These are phyloP conservation scores for Tolypocladium inflatum DNA, from an alignment of 2,329 filamentous ascomycete species.

Conservation along the genomic window DNA sequence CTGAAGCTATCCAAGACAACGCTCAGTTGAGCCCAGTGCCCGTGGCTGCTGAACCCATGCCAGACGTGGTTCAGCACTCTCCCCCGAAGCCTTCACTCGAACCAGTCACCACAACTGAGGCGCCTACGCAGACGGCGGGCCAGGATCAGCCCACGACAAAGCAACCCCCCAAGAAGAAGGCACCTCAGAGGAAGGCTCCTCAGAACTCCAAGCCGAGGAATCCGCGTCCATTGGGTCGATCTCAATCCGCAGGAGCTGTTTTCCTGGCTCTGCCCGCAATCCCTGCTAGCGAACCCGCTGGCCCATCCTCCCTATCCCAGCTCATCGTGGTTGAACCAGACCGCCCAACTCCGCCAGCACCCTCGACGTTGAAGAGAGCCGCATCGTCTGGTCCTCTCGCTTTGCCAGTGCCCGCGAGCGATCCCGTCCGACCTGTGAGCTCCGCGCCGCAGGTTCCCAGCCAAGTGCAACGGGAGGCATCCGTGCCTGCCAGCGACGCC, in stretches of 20 bases:
- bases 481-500: conserved; percentile 34
- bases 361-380: conserved; percentile 27
- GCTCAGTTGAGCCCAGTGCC: not conserved
- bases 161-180: not conserved
- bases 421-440: conserved; percentile 24
- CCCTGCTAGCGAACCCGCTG: conserved; percentile 40
- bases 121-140: not conserved
- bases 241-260: conserved; percentile 25
- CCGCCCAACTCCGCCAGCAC: conserved; percentile 20
- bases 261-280: conserved; percentile 22
- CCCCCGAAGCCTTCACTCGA: not conserved
- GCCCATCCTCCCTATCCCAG: conserved; percentile 30
- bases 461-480: conserved; percentile 21
- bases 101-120: not conserved
- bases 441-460: conserved; percentile 11
- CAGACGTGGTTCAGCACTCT: not conserved
- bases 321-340: conserved; percentile 8
- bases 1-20: not conserved
- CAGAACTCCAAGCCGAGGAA: conserved; percentile 7
- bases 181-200: not conserved
- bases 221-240: conserved; percentile 20
- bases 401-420: conserved; percentile 35
- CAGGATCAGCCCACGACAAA: not conserved
- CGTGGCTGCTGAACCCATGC: not conserved
- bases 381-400: conserved; percentile 21